Evolutionary conservation across 495 filamentous ascomycete species (phyloP).

Genomic region (Talaromyces stipitatus): DNA sequence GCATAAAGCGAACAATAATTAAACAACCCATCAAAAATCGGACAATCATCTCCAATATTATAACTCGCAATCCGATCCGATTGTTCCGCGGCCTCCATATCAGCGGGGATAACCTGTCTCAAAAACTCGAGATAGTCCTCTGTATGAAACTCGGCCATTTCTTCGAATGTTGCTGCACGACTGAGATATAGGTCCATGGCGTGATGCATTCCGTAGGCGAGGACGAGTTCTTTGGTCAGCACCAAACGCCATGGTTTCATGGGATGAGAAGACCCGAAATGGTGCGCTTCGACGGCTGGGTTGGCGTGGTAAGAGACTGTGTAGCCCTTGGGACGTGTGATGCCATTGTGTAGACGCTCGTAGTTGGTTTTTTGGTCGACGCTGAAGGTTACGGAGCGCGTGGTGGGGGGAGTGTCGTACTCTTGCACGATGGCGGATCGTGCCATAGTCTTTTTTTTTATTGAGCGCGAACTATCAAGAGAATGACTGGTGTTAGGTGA

Average conservation of each 20-base stretch:
- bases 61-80: conserved; percentile 43
- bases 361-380: conserved; percentile 57
- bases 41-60: conserved; percentile 92
- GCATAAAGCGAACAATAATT: conserved; percentile 92
- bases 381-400: conserved; percentile 49
- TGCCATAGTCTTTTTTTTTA: conserved; percentile 32
- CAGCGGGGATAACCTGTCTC: conserved; percentile 29
- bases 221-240: conserved; percentile 86
- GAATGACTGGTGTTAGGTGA: too few relatives aligned
- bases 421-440: conserved; percentile 60
- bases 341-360: conserved; percentile 63
- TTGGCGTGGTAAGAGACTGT: conserved; percentile 98
- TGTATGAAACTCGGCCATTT: conserved; percentile 80
- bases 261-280: conserved; percentile 90
- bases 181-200: conserved; percentile 91
- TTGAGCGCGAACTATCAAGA: too few relatives aligned
- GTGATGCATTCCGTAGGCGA: conserved; percentile 88
- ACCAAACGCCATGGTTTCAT: conserved; percentile 99
- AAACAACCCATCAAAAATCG: conserved; percentile 91
- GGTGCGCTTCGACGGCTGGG: conserved; percentile 88
- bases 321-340: conserved; percentile 71
- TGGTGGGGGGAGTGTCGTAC: conserved; percentile 47
- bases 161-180: conserved; percentile 74
- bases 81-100: conserved; percentile 40
- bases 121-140: conserved; percentile 88